Base-by-base conservation (phyloP, 495 filamentous ascomycete genomes). In the Choiromyces venosus region DNA sequence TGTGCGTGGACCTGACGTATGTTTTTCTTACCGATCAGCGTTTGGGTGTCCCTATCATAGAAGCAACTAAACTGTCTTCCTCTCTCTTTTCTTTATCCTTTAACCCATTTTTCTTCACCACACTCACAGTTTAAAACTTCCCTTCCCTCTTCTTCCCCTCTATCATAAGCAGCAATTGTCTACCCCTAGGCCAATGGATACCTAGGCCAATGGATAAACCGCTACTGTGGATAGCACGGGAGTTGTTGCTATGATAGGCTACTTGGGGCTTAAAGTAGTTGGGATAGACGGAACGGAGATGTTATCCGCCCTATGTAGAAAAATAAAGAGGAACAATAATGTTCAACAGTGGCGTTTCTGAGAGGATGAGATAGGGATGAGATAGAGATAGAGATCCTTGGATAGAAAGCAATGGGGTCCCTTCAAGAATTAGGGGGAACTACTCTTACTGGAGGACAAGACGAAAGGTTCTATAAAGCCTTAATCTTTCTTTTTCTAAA, bases 11-110 rank as follows among this genome's bases (percentile, higher is more conserved):
- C 52, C 52, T 61, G 52, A 61, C 52, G 52, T 61, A 61, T 61
- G 52, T 61, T 61, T 61, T 61, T 61, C 52, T n/a, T 16, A 33
- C 52, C 52, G 52, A 61, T 61, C 52, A 61, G 52, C 52, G 52
- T 61, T 33, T 29, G 52, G 18, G 12, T 5, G 1, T 61, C 10
- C 25, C 25, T 61, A 61, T 61, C 52, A 16, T 33, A 61, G 10
- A 29, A 25, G 46, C 46, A 56, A 56, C 46, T 56, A 25, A 56
- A 25, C 46, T 56, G 46, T 29, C 46, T 52, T 25, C 46, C 46
- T 56, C 46, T 5, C 46, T 52, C 4, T 7, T 1, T 33, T 5
- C 33, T 61, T 29, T 61, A n/a, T 33, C n/a, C 3, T 61, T 4
- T 61, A 61, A 33, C 33, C 18, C 52, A 61, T 4, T 46, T n/a